These are phyloP conservation scores for Capsella bursapastoris DNA, from an alignment of 345 rosid genomes.

Conservation along the genomic window DNA sequence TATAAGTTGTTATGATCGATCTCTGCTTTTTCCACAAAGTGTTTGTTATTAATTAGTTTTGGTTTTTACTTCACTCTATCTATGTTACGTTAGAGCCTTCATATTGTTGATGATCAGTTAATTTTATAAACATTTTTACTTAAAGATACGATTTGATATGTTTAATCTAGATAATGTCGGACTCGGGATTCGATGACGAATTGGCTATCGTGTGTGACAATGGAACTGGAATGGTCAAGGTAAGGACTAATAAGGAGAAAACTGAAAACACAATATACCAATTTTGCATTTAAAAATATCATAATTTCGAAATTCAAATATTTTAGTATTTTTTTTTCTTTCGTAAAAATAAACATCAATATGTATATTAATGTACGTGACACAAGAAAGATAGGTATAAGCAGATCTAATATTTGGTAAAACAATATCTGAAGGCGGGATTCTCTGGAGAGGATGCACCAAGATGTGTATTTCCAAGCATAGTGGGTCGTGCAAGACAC, in stretches of 20 bases:
- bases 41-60: too few relatives aligned
- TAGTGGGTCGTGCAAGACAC: slow-evolving; percentile 40
- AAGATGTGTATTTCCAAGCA: slow-evolving; percentile 47
- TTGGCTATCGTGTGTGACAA: slow-evolving; percentile 71
- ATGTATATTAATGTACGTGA: too few relatives aligned
- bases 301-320: not conserved
- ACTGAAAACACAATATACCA: not conserved
- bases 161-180: slow-evolving; percentile 55
- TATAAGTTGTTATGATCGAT: not conserved
- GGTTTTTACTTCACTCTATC: too few relatives aligned
- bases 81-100: too few relatives aligned
- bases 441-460: slow-evolving; percentile 52
- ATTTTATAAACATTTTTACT: not conserved
- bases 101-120: too few relatives aligned
- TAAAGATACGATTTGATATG: not conserved
- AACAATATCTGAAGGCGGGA: slow-evolving; percentile 45
- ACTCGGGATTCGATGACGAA: slow-evolving; percentile 34
- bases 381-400: too few relatives aligned
- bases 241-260: slow-evolving; percentile 25
- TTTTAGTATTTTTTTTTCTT: not conserved
- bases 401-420: not conserved
- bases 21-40: too few relatives aligned
- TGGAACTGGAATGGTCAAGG: slow-evolving; percentile 78
- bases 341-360: not conserved
- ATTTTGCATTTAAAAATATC: not conserved